These are phyloP conservation scores for Gastrolobium villosum DNA, from an alignment of 306 rosid species.

Conservation along the genomic window DNA sequence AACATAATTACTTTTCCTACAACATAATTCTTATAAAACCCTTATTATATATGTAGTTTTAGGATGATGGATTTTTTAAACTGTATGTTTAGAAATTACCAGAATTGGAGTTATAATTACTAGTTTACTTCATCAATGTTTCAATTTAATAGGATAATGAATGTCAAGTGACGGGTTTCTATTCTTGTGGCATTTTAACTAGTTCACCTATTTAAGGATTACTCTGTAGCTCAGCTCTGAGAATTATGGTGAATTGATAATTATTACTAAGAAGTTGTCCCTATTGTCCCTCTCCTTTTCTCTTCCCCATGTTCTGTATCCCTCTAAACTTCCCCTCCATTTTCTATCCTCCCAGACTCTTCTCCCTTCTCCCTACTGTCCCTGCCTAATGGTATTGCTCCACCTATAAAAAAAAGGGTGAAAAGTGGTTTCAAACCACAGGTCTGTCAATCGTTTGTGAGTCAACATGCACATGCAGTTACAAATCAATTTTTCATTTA, in stretches of 20 bases:
- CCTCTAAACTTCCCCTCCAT: neutral
- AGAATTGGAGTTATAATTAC: neutral
- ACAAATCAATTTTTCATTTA: neutral
- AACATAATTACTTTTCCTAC: no score
- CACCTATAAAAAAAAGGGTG: neutral
- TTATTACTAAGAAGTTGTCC: neutral
- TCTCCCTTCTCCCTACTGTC: neutral
- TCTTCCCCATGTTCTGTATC: neutral
- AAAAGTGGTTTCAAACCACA: neutral
- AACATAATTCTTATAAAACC: no score
- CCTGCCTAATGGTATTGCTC: neutral
- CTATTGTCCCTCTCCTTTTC: neutral
- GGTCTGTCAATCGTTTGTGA: neutral
- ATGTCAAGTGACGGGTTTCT: neutral
- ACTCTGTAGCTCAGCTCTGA: neutral
- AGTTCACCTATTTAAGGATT: constrained; percentile 3
- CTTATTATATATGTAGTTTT: no score
- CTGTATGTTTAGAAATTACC: no score
- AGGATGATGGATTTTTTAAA: no score
- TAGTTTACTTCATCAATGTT: neutral
- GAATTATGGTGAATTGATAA: neutral
- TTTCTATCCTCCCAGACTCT: neutral
- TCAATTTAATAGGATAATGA: neutral
- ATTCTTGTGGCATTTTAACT: neutral
- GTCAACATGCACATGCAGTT: neutral